Percentiles rank a stretch among this genome's conserved stretches.
Conservation (phyloP, 2,329 filamentous ascomycete genomes). For the Coniochaeta pulveracea region DNA sequence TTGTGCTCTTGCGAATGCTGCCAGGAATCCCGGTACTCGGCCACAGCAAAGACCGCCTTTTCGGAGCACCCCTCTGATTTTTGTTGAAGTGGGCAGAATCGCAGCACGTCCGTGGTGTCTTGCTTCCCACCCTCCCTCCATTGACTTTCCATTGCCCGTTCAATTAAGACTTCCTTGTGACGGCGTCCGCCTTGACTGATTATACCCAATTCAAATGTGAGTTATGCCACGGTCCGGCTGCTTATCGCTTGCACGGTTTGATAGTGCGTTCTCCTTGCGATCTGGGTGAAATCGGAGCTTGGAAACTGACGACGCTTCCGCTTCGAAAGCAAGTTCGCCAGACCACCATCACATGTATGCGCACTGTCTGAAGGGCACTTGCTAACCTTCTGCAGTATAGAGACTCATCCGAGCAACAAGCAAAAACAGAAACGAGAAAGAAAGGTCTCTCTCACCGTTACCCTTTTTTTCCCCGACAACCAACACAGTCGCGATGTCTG, state of each 20-base stretch:
- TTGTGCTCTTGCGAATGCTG: neutral
- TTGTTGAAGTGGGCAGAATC: constrained; percentile 3
- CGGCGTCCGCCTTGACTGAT: too few species aligned
- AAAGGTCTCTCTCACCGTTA: constrained; percentile 10
- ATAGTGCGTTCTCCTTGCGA: too few species aligned
- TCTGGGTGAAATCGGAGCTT: neutral
- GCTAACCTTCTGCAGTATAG: too few species aligned
- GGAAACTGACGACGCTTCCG: constrained; percentile 3
- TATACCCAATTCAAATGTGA: too few species aligned
- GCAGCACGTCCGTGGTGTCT: neutral
- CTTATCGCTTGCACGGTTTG: too few species aligned
- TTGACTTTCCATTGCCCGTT: neutral
- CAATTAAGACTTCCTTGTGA: too few species aligned
- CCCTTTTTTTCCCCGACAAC: constrained; percentile 5
- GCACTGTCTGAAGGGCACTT: neutral
- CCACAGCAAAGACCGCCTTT: constrained; percentile 3
- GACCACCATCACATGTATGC: neutral
- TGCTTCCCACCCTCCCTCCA: neutral
- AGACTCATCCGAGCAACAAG: too few species aligned
- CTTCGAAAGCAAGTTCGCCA: neutral
- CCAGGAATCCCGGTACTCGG: constrained; percentile 2
- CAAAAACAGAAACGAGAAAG: constrained; percentile 3
- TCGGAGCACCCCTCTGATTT: constrained; percentile 3
- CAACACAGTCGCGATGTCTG: constrained; percentile 55
- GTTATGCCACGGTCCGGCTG: neutral